A percentile compares a stretch with the other conserved stretches of the same genome.
Evolutionary conservation across 2,329 filamentous ascomycete species (phyloP).

Genomic region (Pezicula carpinea): DNA sequence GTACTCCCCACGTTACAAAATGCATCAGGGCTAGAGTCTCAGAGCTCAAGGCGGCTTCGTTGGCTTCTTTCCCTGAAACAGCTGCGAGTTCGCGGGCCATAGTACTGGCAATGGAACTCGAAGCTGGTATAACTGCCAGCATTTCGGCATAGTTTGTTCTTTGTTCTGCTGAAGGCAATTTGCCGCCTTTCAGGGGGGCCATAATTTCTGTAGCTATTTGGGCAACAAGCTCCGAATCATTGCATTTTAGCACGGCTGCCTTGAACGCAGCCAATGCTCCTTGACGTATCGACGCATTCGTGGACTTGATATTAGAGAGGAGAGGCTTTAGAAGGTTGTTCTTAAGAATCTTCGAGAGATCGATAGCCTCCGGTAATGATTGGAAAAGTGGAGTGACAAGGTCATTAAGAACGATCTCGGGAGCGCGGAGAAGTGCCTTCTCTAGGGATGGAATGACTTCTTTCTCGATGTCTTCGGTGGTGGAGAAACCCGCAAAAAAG

Average conservation of each 20-base stretch:
- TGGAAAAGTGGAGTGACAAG: conserved; percentile 69
- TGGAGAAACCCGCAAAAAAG: conserved; percentile 76
- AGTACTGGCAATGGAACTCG: conserved; percentile 57
- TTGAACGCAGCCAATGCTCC: conserved; percentile 74
- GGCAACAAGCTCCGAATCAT: conserved; percentile 52
- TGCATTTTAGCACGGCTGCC: conserved; percentile 58
- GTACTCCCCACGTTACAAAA: conserved; percentile 58
- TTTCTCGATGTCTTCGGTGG: conserved; percentile 67
- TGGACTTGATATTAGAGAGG: conserved; percentile 87
- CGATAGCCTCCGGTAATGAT: conserved; percentile 64
- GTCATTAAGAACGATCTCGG: conserved; percentile 81
- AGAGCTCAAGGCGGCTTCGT: conserved; percentile 73
- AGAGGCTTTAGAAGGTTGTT: conserved; percentile 78
- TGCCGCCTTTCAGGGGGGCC: conserved; percentile 74
- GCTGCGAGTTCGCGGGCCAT: conserved; percentile 62
- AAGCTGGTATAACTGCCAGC: conserved; percentile 60
- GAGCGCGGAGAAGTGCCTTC: conserved; percentile 81
- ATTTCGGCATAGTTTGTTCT: conserved; percentile 79
- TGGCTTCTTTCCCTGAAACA: conserved; percentile 78
- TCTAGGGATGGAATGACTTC: conserved; percentile 79
- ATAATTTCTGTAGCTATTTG: conserved; percentile 76
- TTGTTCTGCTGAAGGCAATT: conserved; percentile 80
- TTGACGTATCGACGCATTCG: conserved; percentile 70
- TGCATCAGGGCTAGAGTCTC: conserved; percentile 69
- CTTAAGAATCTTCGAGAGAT: conserved; percentile 71